These are phyloP conservation scores for Phytophthora sojae DNA, from an alignment of 352 stramenopile genomes.

Conservation along the genomic window DNA sequence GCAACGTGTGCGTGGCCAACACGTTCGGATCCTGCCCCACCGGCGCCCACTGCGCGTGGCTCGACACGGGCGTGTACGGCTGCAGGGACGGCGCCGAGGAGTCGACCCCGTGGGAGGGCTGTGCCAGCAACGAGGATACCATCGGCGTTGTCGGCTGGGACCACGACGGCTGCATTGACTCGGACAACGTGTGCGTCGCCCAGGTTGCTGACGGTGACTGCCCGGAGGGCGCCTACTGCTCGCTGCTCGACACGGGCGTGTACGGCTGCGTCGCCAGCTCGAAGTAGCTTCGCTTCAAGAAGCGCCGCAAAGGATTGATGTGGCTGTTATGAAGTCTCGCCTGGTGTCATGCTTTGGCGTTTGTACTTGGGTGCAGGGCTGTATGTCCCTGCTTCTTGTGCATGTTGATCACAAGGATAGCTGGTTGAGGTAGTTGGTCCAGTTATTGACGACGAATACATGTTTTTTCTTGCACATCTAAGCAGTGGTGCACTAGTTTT, in stretches of 20 bases:
- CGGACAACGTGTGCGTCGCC: no score
- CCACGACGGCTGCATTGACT: no score
- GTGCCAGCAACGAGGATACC: no score
- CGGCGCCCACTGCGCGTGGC: no score
- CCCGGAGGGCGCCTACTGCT: constrained; percentile 29
- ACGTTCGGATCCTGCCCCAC: no score
- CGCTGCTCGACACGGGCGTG: constrained; percentile 24
- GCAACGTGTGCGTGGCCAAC: no score
- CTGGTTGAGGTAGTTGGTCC: neutral
- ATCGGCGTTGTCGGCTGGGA: no score
- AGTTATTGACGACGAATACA: constrained; percentile 2
- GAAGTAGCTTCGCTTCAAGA: constrained; percentile 3
- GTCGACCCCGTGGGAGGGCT: no score
- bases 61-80: no score
- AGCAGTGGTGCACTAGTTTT: no score
- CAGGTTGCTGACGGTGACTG: constrained; percentile 17
- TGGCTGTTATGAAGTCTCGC: constrained; percentile 9
- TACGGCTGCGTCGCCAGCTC: constrained; percentile 18
- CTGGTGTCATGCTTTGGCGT: neutral
- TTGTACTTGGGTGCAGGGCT: constrained; percentile 1
- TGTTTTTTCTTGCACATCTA: constrained; percentile 2
- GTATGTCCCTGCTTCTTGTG: constrained; percentile 5
- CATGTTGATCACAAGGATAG: constrained; percentile 11
- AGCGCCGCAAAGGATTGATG: constrained; percentile 3
- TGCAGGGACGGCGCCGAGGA: no score